Evolutionary conservation across 805 yeast genomes (phyloP).

Genomic region (Brettanomyces naardenensis): DNA sequence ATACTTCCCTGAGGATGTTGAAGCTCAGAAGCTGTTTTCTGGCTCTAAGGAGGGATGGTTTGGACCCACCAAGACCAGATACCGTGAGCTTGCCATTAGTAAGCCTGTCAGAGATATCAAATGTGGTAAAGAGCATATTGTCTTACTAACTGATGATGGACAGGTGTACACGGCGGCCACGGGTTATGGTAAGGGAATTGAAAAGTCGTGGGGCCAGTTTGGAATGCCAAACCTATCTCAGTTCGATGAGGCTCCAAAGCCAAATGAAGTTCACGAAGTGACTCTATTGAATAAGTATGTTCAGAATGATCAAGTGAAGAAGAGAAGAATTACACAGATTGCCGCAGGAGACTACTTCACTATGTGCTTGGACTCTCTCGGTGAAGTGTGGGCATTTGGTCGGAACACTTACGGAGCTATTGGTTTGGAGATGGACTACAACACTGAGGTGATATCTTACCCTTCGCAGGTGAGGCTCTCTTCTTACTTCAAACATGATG

Average conservation of each 20-base stretch:
- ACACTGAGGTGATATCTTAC: constrained; percentile 58
- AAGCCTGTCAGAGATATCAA: constrained; percentile 29
- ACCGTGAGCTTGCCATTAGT: constrained; percentile 10
- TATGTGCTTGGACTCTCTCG: constrained; percentile 57
- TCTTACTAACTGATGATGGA: constrained; percentile 53
- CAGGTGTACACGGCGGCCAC: constrained; percentile 58
- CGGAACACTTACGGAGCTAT: constrained; percentile 79
- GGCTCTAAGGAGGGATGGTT: constrained; percentile 10
- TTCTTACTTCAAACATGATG: constrained; percentile 30
- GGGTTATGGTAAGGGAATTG: constrained; percentile 32
- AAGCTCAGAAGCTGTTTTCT: constrained; percentile 13
- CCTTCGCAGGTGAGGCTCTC: constrained; percentile 47
- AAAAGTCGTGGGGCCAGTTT: constrained; percentile 63
- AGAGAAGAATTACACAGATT: constrained; percentile 46
- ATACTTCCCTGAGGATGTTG: constrained; percentile 25
- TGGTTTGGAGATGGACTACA: constrained; percentile 59
- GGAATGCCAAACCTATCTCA: constrained; percentile 74
- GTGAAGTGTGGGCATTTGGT: constrained; percentile 81
- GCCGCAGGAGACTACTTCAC: constrained; percentile 74
- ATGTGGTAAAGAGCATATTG: constrained; percentile 64
- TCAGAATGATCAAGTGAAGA: constrained; percentile 17
- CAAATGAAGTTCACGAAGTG: constrained; percentile 45
- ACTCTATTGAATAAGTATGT: constrained; percentile 44
- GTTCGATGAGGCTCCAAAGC: constrained; percentile 44
- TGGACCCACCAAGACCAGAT: constrained; percentile 9